phyloP scores from a whole-genome alignment of 2,329 filamentous ascomycete species.

The Eutypella sp. region DNA sequence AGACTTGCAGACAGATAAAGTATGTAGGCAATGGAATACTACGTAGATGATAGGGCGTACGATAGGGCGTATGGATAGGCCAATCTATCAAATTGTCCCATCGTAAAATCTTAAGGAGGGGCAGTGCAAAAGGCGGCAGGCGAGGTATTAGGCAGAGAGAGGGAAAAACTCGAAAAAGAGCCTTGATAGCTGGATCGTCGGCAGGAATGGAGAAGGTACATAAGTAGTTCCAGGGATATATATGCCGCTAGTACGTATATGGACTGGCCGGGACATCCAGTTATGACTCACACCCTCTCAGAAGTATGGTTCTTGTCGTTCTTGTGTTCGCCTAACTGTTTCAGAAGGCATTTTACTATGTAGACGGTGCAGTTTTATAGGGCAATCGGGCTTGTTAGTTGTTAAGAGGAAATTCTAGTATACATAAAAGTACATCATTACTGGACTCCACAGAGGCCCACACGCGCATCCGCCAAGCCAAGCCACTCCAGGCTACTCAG shows the following conservation, averaged over 20 bases:
- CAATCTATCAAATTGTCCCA: too few species aligned
- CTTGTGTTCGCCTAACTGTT: slow-evolving; percentile 21
- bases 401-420: slow-evolving; percentile 16
- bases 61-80: too few species aligned
- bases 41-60: too few species aligned
- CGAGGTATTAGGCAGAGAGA: too few species aligned
- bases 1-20: too few species aligned
- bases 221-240: too few species aligned
- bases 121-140: too few species aligned
- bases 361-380: neutral
- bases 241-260: slow-evolving; percentile 6
- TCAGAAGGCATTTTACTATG: slow-evolving; percentile 12
- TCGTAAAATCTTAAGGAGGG: neutral
- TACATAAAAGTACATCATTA: neutral
- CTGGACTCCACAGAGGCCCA: neutral
- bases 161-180: neutral
- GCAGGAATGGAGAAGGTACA: neutral
- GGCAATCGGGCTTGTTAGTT: slow-evolving; percentile 20
- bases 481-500: neutral
- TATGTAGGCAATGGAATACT: too few species aligned
- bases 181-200: neutral
- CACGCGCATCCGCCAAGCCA: neutral
- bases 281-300: slow-evolving; percentile 24
- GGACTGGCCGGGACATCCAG: slow-evolving; percentile 3
- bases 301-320: slow-evolving; percentile 10